Percentiles rank a stretch among this genome's conserved stretches.
phyloP scores from a whole-genome alignment of 805 yeast genomes.

The Starmerella bacillaris region DNA sequence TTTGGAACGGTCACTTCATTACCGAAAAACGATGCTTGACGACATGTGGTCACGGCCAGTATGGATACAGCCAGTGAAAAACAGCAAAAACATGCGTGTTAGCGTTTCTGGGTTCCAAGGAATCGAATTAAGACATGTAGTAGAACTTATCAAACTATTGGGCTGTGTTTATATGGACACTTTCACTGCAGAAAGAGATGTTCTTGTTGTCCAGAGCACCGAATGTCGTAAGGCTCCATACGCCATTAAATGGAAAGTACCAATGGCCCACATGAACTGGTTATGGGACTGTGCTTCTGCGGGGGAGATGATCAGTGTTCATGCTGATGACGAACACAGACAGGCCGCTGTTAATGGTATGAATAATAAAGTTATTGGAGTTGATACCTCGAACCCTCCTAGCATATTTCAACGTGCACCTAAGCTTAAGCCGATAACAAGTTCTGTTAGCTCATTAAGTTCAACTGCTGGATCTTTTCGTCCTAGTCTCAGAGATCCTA shows the following conservation, averaged over 20 bases:
- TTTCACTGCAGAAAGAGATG: constrained; percentile 34
- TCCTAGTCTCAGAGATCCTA: too few species aligned
- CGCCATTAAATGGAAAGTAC: constrained; percentile 25
- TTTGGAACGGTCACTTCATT: constrained; percentile 53
- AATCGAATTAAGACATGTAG: constrained; percentile 52
- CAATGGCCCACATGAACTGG: constrained; percentile 25
- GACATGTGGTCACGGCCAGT: constrained; percentile 45
- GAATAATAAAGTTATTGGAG: too few species aligned
- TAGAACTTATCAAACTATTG: constrained; percentile 38
- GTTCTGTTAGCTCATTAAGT: too few species aligned
- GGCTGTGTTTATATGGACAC: constrained; percentile 35
- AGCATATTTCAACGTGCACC: too few species aligned
- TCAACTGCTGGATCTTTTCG: too few species aligned
- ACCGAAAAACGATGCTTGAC: constrained; percentile 26
- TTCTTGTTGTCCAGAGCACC: constrained; percentile 28
- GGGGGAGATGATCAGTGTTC: constrained; percentile 10
- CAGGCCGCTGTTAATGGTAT: constrained; percentile 6
- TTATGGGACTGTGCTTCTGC: constrained; percentile 23
- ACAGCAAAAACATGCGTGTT: constrained; percentile 22
- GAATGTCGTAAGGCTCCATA: constrained; percentile 19
- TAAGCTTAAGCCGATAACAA: background rate
- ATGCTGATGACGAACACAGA: background rate
- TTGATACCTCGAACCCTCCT: too few species aligned
- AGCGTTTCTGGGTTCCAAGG: constrained; percentile 63
- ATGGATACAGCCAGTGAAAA: constrained; percentile 20